phyloP scores from a whole-genome alignment of 768 basidiomycete genomes.

The Cyclocybe aegerita region DNA sequence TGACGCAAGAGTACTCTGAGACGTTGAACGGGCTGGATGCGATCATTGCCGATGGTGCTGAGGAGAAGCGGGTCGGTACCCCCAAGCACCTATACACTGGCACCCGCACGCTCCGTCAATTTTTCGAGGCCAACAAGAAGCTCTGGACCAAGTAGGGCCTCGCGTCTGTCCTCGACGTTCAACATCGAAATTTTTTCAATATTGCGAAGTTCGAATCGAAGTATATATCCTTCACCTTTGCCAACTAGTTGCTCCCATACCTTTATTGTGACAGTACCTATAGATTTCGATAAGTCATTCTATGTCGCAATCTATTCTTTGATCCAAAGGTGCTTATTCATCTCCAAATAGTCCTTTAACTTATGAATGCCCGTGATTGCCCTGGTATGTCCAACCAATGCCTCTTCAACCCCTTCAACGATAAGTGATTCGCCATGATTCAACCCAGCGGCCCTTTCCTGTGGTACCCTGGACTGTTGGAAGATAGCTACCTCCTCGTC shows the following conservation, averaged over 20 bases:
- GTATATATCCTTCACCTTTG: no score
- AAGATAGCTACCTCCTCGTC: conserved; percentile 8
- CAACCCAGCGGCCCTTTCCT: conserved; percentile 17
- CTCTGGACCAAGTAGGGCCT: conserved; percentile 3
- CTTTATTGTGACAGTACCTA: no score
- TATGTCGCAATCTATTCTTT: background rate
- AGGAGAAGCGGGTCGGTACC: no score
- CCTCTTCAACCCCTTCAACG: conserved; percentile 22
- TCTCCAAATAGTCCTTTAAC: conserved; percentile 23
- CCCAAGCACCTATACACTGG: background rate
- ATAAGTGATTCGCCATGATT: conserved; percentile 14
- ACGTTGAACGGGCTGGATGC: no score
- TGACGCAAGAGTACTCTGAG: no score
- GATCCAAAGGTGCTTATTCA: conserved; percentile 18
- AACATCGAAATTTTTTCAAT: no score
- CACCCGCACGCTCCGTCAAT: conserved; percentile 16
- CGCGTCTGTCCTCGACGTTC: no score
- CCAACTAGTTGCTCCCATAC: no score
- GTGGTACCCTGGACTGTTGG: conserved; percentile 1
- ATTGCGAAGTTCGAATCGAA: no score
- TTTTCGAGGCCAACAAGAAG: conserved; percentile 17
- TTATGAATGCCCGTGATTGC: conserved; percentile 19
- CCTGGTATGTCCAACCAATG: conserved; percentile 10
- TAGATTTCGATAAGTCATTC: background rate
- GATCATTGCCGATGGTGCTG: no score